Evolutionary conservation across 2,329 filamentous ascomycete species (phyloP), one percentile per base, ranked within the genome.

Genomic region (Diaporthe caulivora): DNA sequence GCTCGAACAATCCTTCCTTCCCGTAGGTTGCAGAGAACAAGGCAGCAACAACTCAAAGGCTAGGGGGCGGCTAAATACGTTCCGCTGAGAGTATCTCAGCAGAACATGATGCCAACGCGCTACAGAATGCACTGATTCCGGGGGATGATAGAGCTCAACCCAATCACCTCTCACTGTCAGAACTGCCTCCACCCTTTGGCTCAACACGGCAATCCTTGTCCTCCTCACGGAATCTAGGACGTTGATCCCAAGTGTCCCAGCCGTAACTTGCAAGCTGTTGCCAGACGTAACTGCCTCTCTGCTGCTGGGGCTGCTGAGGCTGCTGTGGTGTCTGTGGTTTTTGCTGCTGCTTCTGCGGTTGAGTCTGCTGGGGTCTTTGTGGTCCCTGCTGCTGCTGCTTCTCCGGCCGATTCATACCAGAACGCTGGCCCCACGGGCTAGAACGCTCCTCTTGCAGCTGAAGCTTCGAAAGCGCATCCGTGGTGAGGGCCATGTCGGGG

Each of bases 381-480:
- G 64, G 24, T 31, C 9, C n/a, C 60, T 42, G 47, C 47, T 54
- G 49, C 26, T 42, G 24, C 31, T n/a, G 55, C 11, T 26, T 17
- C 15, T 24, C 17, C n/a, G 17, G 51, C 24, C 2, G 37, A 70
- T 4, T 40, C 34, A n/a, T 31, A n/a, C 31, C 31, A 44, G 55
- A 54, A 21, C 11, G 4, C 34, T 64, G 44, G 18, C 29, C 10
- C 69, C 69, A 62, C 17, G 31, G 21, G 13, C 18, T 51, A 13
- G 10, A 21, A 58, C 18, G 55, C 13, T 62, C 40, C n/a, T 71
- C 55, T 53, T 71, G 55, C 24, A 62, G 31, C 24, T 62, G 34
- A 18, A 71, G 55, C 18, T 24, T 17, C 17, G 69, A 42, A 21
- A 71, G 69, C 34, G 55, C 69, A 17, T 62, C 55, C 7, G 69